Evolutionary conservation across 208 protist genomes (phyloP), one percentile per base, ranked within the genome.

Genomic region (Crithidia acanthocephali): DNA sequence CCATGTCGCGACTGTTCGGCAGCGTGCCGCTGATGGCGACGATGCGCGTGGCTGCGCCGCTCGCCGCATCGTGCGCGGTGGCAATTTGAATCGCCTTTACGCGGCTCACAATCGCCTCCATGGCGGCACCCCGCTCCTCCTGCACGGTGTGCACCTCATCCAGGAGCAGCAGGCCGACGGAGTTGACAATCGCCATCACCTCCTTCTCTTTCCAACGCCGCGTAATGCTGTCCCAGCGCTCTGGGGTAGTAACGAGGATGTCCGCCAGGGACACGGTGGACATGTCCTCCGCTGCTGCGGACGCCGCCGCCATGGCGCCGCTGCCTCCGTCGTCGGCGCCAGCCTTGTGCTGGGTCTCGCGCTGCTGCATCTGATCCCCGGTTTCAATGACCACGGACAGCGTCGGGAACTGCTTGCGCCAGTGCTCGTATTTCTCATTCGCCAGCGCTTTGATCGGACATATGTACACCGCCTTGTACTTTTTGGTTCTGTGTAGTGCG

Each of bases 171-270:
- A 98, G 66, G 0, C 73, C 81, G 1, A 97, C 93, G 0, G 86
- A 81, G 55, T 82, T 80, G 13, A 98, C 88, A 28, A 97, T 80
- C 20, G 68, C 68, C 64, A 85, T 79, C 32, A 93, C 79, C 33
- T 84, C 79, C 27, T 82, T 81, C 65, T 97, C 90, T 35, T 89
- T 87, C 90, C 93, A 98, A 4, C 94, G 83, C 1, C 96, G 90
- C 35, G 94, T 98, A 57, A 98, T 94, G 70, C 89, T 93, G 74
- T 98, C 96, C 89, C 91, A 98, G 2, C 96, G 90, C 76, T 98
- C 94, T 40, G 96, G 96, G 13, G 96, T 98, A 22, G 94, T 96
- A 57, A 98, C 82, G 64, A 97, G 86, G 65, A 97, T 92, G 70
- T 96, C 83, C 7, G 89, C 87, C 20, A 65, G 50, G 10, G 74